Evolutionary conservation across 345 rosid genomes (phyloP).

Genomic region (Excoecaria cochinchinensis): DNA sequence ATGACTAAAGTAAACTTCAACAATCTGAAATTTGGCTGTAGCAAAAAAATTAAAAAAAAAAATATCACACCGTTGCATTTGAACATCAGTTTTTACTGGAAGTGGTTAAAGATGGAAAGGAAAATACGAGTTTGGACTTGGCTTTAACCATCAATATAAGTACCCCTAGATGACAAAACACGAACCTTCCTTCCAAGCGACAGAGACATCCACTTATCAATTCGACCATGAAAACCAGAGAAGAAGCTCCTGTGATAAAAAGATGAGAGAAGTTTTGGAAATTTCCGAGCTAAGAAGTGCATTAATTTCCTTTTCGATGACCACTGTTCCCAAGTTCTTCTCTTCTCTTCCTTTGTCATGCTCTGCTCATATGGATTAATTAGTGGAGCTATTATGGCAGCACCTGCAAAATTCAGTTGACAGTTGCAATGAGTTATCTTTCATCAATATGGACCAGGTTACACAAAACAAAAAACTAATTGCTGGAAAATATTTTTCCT

Average conservation of each 20-base stretch:
- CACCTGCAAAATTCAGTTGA: conserved; percentile 53
- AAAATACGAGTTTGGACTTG: not conserved
- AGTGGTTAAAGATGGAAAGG: not conserved
- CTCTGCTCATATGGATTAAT: conserved; percentile 78
- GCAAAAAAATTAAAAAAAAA: not conserved
- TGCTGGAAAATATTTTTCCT: not conserved
- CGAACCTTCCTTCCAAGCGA: conserved; percentile 70
- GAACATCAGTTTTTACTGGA: not conserved
- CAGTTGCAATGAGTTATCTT: not conserved
- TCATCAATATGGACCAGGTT: not conserved
- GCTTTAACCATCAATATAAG: not conserved
- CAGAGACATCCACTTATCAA: conserved; percentile 73
- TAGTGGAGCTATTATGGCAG: conserved; percentile 70
- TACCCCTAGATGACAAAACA: conserved; percentile 1
- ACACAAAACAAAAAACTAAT: not conserved
- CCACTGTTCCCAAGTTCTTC: conserved; percentile 72
- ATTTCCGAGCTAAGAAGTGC: conserved; percentile 64
- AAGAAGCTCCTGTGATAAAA: conserved; percentile 69
- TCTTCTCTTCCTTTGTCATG: conserved; percentile 76
- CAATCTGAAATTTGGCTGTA: not conserved
- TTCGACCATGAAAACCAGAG: conserved; percentile 67
- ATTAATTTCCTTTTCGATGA: conserved; percentile 52
- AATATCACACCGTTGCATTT: not conserved
- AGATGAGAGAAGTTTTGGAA: conserved; percentile 60
- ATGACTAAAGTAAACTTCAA: not conserved